These are phyloP conservation scores for Diaporthe citrichinensis DNA, from an alignment of 2,329 filamentous ascomycete species.

Conservation along the genomic window DNA sequence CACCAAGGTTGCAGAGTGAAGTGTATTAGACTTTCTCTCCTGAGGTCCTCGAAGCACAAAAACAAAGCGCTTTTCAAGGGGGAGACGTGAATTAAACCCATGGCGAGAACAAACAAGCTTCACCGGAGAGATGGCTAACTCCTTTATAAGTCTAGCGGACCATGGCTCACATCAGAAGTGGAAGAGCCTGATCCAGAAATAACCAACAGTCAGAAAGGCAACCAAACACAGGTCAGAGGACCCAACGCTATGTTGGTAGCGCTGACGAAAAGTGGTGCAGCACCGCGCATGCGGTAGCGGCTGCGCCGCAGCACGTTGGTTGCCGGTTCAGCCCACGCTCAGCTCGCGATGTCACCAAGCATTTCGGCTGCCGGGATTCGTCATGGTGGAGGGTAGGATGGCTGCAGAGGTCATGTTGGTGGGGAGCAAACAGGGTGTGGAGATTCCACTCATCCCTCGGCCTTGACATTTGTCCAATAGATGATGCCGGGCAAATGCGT, in stretches of 20 bases:
- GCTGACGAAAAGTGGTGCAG: conserved; percentile 19
- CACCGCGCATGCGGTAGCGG: background rate
- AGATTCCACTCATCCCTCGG: background rate
- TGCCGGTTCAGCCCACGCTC: background rate
- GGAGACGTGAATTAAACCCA: conserved; percentile 4
- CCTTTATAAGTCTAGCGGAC: conserved; percentile 28
- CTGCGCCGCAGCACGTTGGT: conserved; percentile 1
- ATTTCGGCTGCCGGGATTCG: background rate
- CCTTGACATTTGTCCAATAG: conserved; percentile 17
- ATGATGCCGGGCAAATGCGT: background rate
- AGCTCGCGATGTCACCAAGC: conserved; percentile 14
- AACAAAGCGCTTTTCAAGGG: background rate
- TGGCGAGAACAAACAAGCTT: background rate
- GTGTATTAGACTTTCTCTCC: background rate
- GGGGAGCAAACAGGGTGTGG: background rate
- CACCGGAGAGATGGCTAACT: background rate
- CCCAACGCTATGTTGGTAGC: conserved; percentile 32
- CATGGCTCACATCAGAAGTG: conserved; percentile 12
- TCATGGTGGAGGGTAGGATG: conserved; percentile 9
- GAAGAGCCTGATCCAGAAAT: conserved; percentile 19
- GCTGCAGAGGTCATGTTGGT: background rate
- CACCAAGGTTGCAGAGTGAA: background rate
- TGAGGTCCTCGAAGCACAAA: conserved; percentile 3
- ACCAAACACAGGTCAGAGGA: background rate
- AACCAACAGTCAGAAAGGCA: conserved; percentile 31